Percentiles rank a stretch among this genome's conserved stretches.
These are phyloP conservation scores for Naegleria lovaniensis DNA, from an alignment of 208 protist species.

Conservation along the genomic window DNA sequence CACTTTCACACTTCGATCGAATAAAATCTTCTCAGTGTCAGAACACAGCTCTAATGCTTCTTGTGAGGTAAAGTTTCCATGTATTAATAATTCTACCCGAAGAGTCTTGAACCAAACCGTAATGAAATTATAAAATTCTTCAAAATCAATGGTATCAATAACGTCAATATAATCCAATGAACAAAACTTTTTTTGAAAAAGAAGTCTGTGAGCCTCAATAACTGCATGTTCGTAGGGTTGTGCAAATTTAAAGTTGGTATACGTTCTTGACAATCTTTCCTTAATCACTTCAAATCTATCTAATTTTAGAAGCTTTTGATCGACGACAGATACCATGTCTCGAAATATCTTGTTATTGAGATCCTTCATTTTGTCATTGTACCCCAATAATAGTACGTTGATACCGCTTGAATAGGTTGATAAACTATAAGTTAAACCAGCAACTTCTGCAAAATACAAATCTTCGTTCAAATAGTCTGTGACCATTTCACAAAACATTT, in stretches of 20 bases:
- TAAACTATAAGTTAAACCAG: background rate
- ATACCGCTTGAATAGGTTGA: background rate
- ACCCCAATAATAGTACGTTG: background rate
- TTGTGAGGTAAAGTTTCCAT: background rate
- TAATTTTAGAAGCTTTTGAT: background rate
- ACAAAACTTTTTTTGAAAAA: background rate
- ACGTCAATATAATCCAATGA: background rate
- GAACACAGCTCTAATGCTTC: background rate
- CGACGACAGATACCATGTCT: background rate
- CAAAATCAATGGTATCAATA: background rate
- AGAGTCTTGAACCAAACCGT: background rate
- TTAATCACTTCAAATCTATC: background rate
- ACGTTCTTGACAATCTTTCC: background rate
- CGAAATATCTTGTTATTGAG: background rate
- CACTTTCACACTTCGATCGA: background rate
- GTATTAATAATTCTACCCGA: background rate
- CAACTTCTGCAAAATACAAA: background rate
- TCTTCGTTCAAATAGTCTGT: conserved; percentile 7
- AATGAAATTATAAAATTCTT: background rate
- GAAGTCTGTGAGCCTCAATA: too few relatives aligned
- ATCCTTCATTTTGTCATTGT: conserved; percentile 17
- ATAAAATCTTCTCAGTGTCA: background rate
- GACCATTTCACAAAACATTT: background rate
- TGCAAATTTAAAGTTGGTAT: background rate
- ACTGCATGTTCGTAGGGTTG: conserved; percentile 14